These are phyloP conservation scores for Colletotrichum lini DNA, from an alignment of 2,329 filamentous ascomycete genomes.

Conservation along the genomic window DNA sequence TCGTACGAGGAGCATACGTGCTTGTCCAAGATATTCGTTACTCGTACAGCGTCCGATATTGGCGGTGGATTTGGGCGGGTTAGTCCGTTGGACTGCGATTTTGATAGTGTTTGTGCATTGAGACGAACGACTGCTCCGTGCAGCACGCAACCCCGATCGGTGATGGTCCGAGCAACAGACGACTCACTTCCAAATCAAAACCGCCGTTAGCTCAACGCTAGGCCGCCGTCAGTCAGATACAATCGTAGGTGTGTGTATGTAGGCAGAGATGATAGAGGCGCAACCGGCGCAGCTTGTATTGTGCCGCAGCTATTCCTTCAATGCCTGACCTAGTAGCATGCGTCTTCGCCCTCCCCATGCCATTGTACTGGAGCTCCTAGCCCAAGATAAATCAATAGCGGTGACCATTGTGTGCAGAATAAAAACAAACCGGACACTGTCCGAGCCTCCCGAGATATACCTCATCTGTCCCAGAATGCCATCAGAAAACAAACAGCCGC, in stretches of 20 bases:
- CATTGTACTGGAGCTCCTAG: neutral
- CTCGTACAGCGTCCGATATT: too few species aligned
- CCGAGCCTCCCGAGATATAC: conserved; percentile 31
- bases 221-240: too few species aligned
- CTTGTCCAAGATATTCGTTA: neutral
- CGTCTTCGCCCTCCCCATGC: neutral
- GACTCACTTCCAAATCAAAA: too few species aligned
- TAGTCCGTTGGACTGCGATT: neutral
- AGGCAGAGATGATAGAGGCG: neutral
- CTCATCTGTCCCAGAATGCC: conserved; percentile 4
- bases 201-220: too few species aligned
- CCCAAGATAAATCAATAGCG: neutral
- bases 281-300: conserved; percentile 13
- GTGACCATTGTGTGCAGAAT: conserved; percentile 18
- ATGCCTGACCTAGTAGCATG: neutral
- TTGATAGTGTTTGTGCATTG: neutral
- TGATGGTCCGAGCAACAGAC: neutral
- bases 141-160: neutral
- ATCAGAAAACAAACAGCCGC: conserved; percentile 9
- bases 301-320: neutral
- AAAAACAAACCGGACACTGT: conserved; percentile 39
- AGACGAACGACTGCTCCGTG: conserved; percentile 14
- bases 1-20: conserved; percentile 17
- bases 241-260: too few species aligned
- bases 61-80: too few species aligned